Conservation (phyloP, 2,329 filamentous ascomycete species). For the Xylaria multiplex region DNA sequence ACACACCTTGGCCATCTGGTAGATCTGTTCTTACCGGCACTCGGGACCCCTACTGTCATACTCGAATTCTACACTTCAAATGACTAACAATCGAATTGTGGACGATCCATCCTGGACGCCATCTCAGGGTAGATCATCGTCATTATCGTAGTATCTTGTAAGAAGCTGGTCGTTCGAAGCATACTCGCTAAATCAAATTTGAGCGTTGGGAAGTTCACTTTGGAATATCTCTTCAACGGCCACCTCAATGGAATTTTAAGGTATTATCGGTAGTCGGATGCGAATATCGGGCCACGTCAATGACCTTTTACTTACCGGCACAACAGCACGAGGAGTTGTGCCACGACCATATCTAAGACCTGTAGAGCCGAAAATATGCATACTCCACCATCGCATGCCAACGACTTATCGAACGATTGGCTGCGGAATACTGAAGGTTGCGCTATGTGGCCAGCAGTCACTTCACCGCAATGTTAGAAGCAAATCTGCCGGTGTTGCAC, state of each 20-base stretch:
- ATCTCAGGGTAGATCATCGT: background rate
- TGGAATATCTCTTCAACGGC: too few relatives aligned
- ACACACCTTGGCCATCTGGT: background rate
- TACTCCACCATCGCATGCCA: background rate
- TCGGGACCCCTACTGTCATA: background rate
- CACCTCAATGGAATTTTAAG: too few relatives aligned
- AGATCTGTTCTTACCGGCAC: background rate
- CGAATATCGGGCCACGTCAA: too few relatives aligned
- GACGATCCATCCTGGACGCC: background rate
- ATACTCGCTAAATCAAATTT: too few relatives aligned
- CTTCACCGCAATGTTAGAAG: background rate
- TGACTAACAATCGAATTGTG: background rate
- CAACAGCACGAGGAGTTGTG: too few relatives aligned
- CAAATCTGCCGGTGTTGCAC: background rate
- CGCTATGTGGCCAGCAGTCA: background rate
- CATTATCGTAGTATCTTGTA: background rate
- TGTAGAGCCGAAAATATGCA: background rate
- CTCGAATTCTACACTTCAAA: background rate
- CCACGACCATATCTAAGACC: too few relatives aligned
- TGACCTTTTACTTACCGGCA: too few relatives aligned
- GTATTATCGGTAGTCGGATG: too few relatives aligned
- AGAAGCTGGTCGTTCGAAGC: too few relatives aligned
- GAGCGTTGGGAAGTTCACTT: too few relatives aligned
- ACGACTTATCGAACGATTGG: background rate
- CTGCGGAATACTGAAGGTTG: background rate